phyloP scores from a whole-genome alignment of 306 rosid species.

The Ormosia semicastrata region DNA sequence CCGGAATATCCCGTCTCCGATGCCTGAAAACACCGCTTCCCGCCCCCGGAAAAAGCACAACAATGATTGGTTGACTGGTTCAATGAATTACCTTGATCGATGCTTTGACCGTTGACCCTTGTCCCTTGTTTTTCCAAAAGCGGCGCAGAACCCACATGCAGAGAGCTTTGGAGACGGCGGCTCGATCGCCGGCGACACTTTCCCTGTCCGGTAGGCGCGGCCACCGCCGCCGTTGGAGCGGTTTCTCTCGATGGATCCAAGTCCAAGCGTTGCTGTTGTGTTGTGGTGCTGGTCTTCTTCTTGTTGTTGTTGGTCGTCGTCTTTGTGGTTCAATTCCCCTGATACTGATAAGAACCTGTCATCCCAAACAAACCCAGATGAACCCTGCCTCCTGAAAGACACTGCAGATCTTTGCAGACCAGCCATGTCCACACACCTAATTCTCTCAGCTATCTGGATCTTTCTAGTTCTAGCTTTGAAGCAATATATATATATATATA shows the following conservation, averaged over 20 bases:
- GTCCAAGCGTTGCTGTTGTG: no score
- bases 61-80: not conserved
- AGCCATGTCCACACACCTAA: constrained; percentile 41
- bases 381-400: constrained; percentile 86
- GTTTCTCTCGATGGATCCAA: constrained; percentile 50
- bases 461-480: not conserved
- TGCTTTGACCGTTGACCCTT: constrained; percentile 46
- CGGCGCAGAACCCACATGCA: constrained; percentile 65
- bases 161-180: constrained; percentile 89
- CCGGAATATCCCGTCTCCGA: constrained; percentile 19
- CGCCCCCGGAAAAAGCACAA: not conserved
- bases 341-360: constrained; percentile 58
- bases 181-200: constrained; percentile 61
- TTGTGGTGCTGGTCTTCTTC: not conserved
- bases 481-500: not conserved
- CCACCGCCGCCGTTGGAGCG: constrained; percentile 65
- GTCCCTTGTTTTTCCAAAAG: constrained; percentile 46
- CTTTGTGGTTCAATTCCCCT: constrained; percentile 42
- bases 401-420: constrained; percentile 79
- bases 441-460: not conserved
- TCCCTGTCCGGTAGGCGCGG: constrained; percentile 59
- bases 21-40: not conserved
- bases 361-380: constrained; percentile 87
- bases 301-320: not conserved
- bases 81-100: constrained; percentile 41